Evolutionary conservation across 768 basidiomycete species (phyloP).

Genomic region (Suillus hirtellus): DNA sequence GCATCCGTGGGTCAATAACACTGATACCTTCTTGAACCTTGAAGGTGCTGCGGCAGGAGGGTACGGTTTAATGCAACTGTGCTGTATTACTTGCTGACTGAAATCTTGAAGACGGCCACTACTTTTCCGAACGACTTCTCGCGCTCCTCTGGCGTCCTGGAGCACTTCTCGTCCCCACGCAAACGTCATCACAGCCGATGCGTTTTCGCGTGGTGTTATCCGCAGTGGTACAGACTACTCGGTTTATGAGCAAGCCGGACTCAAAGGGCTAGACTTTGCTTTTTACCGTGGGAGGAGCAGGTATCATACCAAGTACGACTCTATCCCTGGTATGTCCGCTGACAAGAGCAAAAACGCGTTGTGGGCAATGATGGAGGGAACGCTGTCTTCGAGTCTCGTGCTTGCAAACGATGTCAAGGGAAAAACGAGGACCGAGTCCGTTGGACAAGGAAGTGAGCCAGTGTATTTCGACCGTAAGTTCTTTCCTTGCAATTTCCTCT

Average conservation of each 20-base stretch:
- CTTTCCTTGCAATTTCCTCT: neutral
- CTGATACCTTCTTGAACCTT: slow-evolving; percentile 73
- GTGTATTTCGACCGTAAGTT: slow-evolving; percentile 77
- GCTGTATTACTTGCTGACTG: slow-evolving; percentile 5
- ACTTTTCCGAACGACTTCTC: slow-evolving; percentile 71
- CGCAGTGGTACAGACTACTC: slow-evolving; percentile 74
- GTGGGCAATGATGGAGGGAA: slow-evolving; percentile 80
- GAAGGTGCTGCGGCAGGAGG: slow-evolving; percentile 83
- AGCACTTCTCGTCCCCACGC: slow-evolving; percentile 56
- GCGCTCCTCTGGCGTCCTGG: slow-evolving; percentile 57
- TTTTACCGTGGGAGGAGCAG: slow-evolving; percentile 74
- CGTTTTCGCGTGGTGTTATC: slow-evolving; percentile 63
- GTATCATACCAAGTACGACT: slow-evolving; percentile 78
- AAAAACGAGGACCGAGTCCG: slow-evolving; percentile 23
- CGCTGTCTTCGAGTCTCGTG: slow-evolving; percentile 52
- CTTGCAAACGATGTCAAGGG: slow-evolving; percentile 45
- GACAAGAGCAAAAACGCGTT: slow-evolving; percentile 47
- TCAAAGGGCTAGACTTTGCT: slow-evolving; percentile 76
- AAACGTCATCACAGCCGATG: slow-evolving; percentile 68
- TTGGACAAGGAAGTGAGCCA: slow-evolving; percentile 25
- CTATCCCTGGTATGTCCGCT: slow-evolving; percentile 58
- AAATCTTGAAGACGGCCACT: slow-evolving; percentile 58
- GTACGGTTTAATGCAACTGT: slow-evolving; percentile 33
- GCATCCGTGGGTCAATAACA: slow-evolving; percentile 73
- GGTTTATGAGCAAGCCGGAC: slow-evolving; percentile 56